phyloP scores from a whole-genome alignment of 2,329 filamentous ascomycete species.

The Ceratocystis diversiconidia region DNA sequence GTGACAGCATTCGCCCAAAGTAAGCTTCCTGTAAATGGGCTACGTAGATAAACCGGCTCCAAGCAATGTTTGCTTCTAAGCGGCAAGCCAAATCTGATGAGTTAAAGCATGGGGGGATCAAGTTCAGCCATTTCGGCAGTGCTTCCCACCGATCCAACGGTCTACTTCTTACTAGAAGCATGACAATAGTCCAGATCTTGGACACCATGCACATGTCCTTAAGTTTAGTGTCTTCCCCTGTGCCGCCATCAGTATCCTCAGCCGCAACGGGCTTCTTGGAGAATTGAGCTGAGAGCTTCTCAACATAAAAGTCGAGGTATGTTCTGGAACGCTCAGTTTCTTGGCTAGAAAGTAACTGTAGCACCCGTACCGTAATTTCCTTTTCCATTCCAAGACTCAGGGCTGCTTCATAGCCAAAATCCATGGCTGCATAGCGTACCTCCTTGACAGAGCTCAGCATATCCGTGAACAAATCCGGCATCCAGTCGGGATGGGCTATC shows the following conservation, averaged over 20 bases:
- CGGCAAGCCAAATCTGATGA: conserved; percentile 56
- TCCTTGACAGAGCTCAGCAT: conserved; percentile 69
- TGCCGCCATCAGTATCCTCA: not conserved
- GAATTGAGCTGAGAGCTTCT: conserved; percentile 54
- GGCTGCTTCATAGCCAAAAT: conserved; percentile 57
- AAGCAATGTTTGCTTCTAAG: conserved; percentile 66
- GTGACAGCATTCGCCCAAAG: conserved; percentile 38
- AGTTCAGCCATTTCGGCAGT: conserved; percentile 57
- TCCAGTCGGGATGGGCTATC: conserved; percentile 59
- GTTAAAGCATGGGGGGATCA: conserved; percentile 77
- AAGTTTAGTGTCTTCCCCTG: conserved; percentile 8
- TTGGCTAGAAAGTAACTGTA: conserved; percentile 37
- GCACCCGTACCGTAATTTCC: conserved; percentile 50
- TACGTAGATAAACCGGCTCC: conserved; percentile 70
- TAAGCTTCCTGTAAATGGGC: conserved; percentile 48
- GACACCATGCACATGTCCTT: conserved; percentile 45
- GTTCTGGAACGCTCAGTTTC: conserved; percentile 37
- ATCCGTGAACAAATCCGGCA: conserved; percentile 66
- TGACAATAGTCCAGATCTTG: conserved; percentile 75
- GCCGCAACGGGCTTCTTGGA: conserved; percentile 35
- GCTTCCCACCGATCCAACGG: conserved; percentile 56
- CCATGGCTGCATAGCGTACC: conserved; percentile 59
- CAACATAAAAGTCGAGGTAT: conserved; percentile 56
- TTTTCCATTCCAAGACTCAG: conserved; percentile 55
- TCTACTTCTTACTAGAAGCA: conserved; percentile 56